These are phyloP conservation scores for Magnusiomyces paraingens DNA, from an alignment of 1,139 yeast species.

Conservation along the genomic window DNA sequence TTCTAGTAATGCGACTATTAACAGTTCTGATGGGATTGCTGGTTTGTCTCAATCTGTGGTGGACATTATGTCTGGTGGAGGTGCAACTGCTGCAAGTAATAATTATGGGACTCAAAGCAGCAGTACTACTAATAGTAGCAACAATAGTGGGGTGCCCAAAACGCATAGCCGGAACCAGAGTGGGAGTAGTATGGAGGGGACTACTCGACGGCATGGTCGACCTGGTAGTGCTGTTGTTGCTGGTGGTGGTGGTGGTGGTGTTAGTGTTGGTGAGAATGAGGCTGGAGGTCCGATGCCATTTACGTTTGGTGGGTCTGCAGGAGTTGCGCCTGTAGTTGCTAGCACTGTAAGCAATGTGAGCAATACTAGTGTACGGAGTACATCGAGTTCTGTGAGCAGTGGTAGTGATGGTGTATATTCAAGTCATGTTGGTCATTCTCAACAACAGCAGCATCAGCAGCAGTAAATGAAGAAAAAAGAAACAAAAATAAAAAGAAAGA, in stretches of 20 bases:
- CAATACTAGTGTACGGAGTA: not conserved
- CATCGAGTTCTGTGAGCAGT: no score
- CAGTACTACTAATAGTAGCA: not conserved
- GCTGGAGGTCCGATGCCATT: not conserved
- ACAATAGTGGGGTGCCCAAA: not conserved
- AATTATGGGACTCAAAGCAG: no score
- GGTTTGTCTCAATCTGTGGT: not conserved
- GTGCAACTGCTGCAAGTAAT: not conserved
- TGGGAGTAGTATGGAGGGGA: not conserved
- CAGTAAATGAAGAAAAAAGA: no score
- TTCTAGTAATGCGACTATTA: no score
- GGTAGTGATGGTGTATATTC: no score
- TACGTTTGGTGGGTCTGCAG: not conserved
- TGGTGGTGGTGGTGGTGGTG: not conserved
- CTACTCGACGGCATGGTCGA: not conserved
- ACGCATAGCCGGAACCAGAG: not conserved
- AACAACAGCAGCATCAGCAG: no score
- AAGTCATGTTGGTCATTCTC: no score
- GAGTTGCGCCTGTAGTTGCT: not conserved
- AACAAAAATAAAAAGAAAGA: no score
- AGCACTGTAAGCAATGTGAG: not conserved
- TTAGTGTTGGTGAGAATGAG: not conserved
- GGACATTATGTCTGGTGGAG: not conserved
- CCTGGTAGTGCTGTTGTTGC: not conserved
- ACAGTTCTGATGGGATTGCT: no score